Evolutionary conservation across 192 early-diverging fungal genomes (phyloP).

Genomic region (Lobulomyces angularis): DNA sequence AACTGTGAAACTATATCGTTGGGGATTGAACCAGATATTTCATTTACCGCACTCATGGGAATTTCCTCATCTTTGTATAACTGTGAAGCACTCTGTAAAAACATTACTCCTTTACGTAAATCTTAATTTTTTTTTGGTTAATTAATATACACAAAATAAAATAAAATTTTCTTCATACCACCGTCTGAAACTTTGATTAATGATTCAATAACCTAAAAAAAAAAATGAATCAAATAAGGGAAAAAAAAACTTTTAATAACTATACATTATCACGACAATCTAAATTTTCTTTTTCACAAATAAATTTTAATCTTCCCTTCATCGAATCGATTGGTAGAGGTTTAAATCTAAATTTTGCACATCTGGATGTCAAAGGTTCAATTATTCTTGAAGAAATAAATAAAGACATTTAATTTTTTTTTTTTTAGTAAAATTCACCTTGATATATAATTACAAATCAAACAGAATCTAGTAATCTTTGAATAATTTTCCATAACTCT

Average conservation of each 20-base stretch:
- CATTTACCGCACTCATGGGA: slow-evolving; percentile 41
- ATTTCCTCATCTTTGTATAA: slow-evolving; percentile 38
- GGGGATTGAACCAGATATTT: slow-evolving; percentile 78
- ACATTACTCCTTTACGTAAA: slow-evolving; percentile 82
- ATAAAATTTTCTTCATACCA: too few species aligned
- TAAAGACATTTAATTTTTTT: background rate
- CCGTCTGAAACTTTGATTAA: slow-evolving; percentile 69
- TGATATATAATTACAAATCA: slow-evolving; percentile 84
- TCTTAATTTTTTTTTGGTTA: too few species aligned
- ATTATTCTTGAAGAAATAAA: slow-evolving; percentile 53
- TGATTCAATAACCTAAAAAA: slow-evolving; percentile 38
- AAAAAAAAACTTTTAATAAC: slow-evolving; percentile 3
- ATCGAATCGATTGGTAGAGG: slow-evolving; percentile 55
- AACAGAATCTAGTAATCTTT: slow-evolving; percentile 80
- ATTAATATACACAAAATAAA: too few species aligned
- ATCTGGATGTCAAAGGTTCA: slow-evolving; percentile 83
- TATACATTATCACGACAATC: slow-evolving; percentile 23
- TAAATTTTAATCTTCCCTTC: slow-evolving; percentile 45
- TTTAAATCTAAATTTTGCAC: slow-evolving; percentile 91
- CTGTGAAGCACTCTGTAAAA: slow-evolving; percentile 69
- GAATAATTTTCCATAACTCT: slow-evolving; percentile 94
- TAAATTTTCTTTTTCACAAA: slow-evolving; percentile 56
- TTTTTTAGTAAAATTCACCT: slow-evolving; percentile 19
- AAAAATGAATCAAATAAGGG: background rate
- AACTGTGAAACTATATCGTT: slow-evolving; percentile 45